phyloP scores from a whole-genome alignment of 345 rosid genomes.

The Linum tenue region DNA sequence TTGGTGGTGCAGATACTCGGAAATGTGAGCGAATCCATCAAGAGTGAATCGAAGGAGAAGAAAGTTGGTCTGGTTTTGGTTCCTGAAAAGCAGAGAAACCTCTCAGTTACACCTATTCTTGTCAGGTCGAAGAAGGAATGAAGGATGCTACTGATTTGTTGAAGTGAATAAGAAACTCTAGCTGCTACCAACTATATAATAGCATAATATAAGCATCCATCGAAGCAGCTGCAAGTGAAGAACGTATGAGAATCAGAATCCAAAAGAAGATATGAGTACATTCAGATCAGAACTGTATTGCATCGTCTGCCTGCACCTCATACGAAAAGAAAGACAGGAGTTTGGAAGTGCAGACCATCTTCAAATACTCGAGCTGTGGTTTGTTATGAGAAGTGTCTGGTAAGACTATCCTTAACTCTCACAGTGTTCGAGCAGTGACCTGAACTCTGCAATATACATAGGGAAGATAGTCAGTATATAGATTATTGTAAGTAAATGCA shows the following conservation, averaged over 20 bases:
- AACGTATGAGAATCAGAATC: too few relatives aligned
- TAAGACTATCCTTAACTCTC: neutral
- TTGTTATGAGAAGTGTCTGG: neutral
- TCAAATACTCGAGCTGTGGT: too few relatives aligned
- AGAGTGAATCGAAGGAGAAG: slow-evolving; percentile 6
- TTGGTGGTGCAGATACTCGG: slow-evolving; percentile 20
- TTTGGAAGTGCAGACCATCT: too few relatives aligned
- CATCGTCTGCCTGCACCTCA: too few relatives aligned
- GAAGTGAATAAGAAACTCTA: too few relatives aligned
- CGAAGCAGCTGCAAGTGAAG: too few relatives aligned
- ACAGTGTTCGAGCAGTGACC: neutral
- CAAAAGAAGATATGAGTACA: too few relatives aligned
- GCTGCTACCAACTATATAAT: neutral
- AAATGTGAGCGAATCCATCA: slow-evolving; percentile 5
- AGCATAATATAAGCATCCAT: too few relatives aligned
- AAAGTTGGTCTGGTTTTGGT: neutral
- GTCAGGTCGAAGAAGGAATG: slow-evolving; percentile 16
- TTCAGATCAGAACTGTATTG: too few relatives aligned
- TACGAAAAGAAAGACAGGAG: too few relatives aligned
- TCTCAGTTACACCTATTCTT: slow-evolving; percentile 17
- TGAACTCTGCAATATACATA: neutral
- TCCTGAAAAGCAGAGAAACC: slow-evolving; percentile 14
- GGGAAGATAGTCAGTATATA: neutral
- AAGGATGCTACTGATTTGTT: neutral
- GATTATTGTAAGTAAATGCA: too few relatives aligned